Conservation (phyloP, 768 basidiomycete species). For the Boletus barrowsii region DNA sequence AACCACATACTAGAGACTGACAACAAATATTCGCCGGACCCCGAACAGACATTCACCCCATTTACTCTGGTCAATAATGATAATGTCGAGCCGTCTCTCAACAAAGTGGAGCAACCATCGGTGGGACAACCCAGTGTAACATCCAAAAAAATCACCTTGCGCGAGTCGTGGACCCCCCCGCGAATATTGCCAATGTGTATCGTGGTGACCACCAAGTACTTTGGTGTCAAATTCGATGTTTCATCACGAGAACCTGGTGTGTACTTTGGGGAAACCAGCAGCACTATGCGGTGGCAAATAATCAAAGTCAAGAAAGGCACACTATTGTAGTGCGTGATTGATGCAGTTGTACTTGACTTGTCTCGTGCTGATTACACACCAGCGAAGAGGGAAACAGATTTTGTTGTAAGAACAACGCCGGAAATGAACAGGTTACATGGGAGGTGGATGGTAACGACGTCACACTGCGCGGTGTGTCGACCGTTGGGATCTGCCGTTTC, state of each 20-base stretch:
- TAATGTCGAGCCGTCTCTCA: too few species aligned
- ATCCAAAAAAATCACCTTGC: not conserved
- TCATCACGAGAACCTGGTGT: not conserved
- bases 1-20: too few species aligned
- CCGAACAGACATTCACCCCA: too few species aligned
- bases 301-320: not conserved
- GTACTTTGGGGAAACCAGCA: not conserved
- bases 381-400: not conserved
- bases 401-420: not conserved
- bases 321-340: not conserved
- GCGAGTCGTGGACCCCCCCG: not conserved
- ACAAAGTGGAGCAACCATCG: too few species aligned
- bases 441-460: not conserved
- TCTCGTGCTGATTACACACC: not conserved
- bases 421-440: not conserved
- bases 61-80: too few species aligned
- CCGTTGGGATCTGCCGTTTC: slow-evolving; percentile 1
- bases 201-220: not conserved
- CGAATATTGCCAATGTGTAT: not conserved
- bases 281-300: not conserved
- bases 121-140: too few species aligned
- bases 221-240: not conserved
- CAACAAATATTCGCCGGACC: too few species aligned
- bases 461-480: not conserved
- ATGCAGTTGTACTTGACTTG: too few species aligned